Evolutionary conservation across 768 basidiomycete genomes (phyloP).

Genomic region (Termitomyces sp.): DNA sequence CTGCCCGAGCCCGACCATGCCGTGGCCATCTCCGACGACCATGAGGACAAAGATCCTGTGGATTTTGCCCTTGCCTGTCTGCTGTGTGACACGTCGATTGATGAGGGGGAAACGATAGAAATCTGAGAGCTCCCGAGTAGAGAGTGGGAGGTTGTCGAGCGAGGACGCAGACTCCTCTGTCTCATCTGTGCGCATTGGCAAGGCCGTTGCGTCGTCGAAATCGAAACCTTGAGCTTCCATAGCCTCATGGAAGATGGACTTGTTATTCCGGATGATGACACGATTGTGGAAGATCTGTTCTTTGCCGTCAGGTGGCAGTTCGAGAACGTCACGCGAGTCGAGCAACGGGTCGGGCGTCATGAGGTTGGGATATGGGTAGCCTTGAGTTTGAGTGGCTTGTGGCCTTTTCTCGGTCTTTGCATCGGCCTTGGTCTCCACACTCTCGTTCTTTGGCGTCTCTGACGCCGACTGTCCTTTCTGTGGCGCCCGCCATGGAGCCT

Average conservation of each 20-base stretch:
- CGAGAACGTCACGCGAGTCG: conserved; percentile 51
- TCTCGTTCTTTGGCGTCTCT: background rate
- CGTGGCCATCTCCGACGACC: conserved; percentile 79
- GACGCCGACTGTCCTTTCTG: background rate
- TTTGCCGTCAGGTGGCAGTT: conserved; percentile 43
- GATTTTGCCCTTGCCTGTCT: conserved; percentile 93
- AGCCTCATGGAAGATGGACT: conserved; percentile 54
- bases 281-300: conserved; percentile 53
- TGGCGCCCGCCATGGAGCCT: too few relatives aligned
- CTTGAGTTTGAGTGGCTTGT: too few relatives aligned
- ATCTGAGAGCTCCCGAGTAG: conserved; percentile 10
- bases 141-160: conserved; percentile 20
- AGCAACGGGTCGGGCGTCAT: conserved; percentile 57
- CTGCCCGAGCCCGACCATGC: conserved; percentile 77
- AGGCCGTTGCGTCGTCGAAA: conserved; percentile 22
- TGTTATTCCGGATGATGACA: conserved; percentile 65
- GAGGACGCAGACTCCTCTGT: conserved; percentile 23
- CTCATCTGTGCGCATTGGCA: conserved; percentile 21
- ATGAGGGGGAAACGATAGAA: conserved; percentile 40
- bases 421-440: background rate
- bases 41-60: conserved; percentile 54
- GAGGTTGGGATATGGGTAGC: conserved; percentile 56
- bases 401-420: background rate
- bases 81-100: conserved; percentile 65
- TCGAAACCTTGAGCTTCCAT: conserved; percentile 26